A percentile compares a stretch with the other conserved stretches of the same genome.
Conservation (phyloP, 192 early-diverging fungal genomes). For the Coemansia umbellata region DNA sequence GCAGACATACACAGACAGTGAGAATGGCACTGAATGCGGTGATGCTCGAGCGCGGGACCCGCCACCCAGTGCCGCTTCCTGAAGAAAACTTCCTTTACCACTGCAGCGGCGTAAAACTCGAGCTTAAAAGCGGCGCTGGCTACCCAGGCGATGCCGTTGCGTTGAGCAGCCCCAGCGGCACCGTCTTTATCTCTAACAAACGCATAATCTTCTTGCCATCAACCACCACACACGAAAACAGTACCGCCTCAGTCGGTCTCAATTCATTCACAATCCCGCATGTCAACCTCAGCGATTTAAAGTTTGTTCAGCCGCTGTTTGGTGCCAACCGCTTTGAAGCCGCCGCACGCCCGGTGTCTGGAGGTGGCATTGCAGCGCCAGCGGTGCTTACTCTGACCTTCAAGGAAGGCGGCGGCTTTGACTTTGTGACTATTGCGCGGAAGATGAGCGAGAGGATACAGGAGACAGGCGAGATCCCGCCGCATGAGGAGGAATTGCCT, state of each 20-base stretch:
- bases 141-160: constrained; percentile 31
- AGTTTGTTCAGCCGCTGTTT: constrained; percentile 40
- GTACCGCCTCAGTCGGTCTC: constrained; percentile 8
- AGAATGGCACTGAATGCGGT: constrained; percentile 42
- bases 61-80: constrained; percentile 40
- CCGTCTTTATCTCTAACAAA: constrained; percentile 47
- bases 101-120: constrained; percentile 47
- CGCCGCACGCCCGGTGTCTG: constrained; percentile 9
- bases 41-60: constrained; percentile 35
- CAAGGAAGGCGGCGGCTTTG: constrained; percentile 47
- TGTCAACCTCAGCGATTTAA: constrained; percentile 12
- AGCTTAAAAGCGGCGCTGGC: constrained; percentile 31
- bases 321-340: constrained; percentile 42
- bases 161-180: constrained; percentile 21
- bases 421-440: constrained; percentile 35
- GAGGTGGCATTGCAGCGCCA: constrained; percentile 7
- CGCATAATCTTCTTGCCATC: constrained; percentile 37
- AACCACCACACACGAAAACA: constrained; percentile 23
- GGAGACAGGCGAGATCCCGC: constrained; percentile 34
- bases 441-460: constrained; percentile 32
- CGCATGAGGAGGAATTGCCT: constrained; percentile 39
- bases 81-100: constrained; percentile 50
- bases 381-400: constrained; percentile 27
- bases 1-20: no score
- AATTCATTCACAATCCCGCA: constrained; percentile 43